Evolutionary conservation across 768 basidiomycete genomes (phyloP), one percentile per base, ranked within the genome.

Genomic region (Lactifluus volemus): DNA sequence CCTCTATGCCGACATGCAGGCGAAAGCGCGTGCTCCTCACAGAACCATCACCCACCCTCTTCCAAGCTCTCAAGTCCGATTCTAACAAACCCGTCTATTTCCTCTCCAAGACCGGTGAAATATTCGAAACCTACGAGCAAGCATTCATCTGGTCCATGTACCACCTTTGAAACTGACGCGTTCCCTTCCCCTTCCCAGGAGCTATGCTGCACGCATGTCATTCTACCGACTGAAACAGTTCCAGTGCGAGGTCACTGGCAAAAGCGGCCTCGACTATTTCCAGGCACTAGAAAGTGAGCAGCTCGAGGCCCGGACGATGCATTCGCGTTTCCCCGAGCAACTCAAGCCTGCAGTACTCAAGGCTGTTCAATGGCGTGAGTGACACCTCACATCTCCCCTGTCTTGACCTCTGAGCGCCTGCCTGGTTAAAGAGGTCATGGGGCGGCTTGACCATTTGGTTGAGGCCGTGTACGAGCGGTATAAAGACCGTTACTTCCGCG

Each of bases 351-450:
- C 92, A 50, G 85, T 98, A 55, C 85, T 99, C 65, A 86, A 81
- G 68, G 86, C 91, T 19, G 93, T 97, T 60, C 97, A 99, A 79
- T 98, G 92, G 86, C 95, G 96, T 98, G 73, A 67, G 95, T 87
- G 49, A 70, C 60, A 53, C 59, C 68, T 67, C 64, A 55, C 41
- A 25, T n/a, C 39, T 49, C 52, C 60, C 62, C 59, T 34, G 45
- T 57, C 58, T 53, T 49, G 45, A 49, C 34, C 55, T 45, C 60
- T 58, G 49, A 59, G 58, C 53, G 30, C 61, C 67, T 45, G 12
- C 63, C 63, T 51, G 34, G 67, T 68, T 65, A 41, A 73, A 97
- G 95, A 97, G 86, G 91, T 98, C 67, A 89, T 98, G 74, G 96
- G 97, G 50, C 88, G 97, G 61, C 78, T 98, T 57, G 96, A 99